Conservation (phyloP, 2,329 filamentous ascomycete species). For the Passalora sequoiae region DNA sequence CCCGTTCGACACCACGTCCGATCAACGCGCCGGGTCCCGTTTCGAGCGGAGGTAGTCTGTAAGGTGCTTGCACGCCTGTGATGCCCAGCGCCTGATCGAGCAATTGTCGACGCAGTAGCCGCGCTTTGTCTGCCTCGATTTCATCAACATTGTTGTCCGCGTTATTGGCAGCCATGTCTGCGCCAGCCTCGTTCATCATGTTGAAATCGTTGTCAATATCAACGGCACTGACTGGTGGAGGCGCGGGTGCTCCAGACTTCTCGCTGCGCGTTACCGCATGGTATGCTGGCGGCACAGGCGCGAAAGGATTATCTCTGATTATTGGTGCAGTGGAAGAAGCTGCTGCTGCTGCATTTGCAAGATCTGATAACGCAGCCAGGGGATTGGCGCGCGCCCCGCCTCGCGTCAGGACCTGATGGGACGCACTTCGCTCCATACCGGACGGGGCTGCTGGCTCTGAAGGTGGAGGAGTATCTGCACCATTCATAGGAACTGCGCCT, state of each 20-base stretch:
- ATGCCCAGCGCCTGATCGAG: conserved; percentile 34
- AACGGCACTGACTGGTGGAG: conserved; percentile 38
- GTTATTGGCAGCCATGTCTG: conserved; percentile 14
- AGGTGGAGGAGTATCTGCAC: conserved; percentile 28
- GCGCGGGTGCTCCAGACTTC: conserved; percentile 43
- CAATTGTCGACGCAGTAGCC: conserved; percentile 28
- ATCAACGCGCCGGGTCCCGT: conserved; percentile 33
- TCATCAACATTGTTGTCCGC: conserved; percentile 22
- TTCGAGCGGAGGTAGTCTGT: conserved; percentile 33
- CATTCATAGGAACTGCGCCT: conserved; percentile 20
- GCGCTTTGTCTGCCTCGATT: conserved; percentile 19
- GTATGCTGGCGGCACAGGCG: conserved; percentile 43
- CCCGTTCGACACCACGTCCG: conserved; percentile 32
- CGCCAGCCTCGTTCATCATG: conserved; percentile 39
- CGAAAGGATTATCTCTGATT: conserved; percentile 38
- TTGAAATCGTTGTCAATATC: conserved; percentile 48
- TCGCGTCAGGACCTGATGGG: conserved; percentile 52
- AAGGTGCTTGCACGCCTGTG: conserved; percentile 29
- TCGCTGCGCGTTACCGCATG: conserved; percentile 45
- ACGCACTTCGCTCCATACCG: conserved; percentile 59
- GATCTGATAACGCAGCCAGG: conserved; percentile 50
- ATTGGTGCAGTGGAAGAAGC: conserved; percentile 29
- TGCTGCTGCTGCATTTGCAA: conserved; percentile 43
- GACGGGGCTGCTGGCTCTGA: conserved; percentile 26
- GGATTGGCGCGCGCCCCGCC: conserved; percentile 44